Base-by-base conservation (phyloP, 495 filamentous ascomycete genomes). In the Aspergillus cavernicola region DNA sequence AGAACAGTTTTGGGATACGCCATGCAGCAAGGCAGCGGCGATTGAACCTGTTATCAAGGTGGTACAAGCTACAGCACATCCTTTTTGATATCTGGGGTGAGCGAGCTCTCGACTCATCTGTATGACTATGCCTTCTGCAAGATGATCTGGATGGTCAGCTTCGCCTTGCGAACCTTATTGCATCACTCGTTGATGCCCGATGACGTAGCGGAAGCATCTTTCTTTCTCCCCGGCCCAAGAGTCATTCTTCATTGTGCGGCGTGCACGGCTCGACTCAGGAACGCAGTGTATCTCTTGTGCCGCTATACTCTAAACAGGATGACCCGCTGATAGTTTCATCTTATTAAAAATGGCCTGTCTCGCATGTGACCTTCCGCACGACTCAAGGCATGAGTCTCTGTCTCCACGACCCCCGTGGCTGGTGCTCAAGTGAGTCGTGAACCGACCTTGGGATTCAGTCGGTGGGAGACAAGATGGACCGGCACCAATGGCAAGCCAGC, bases 101-200 rank as follows among this genome's bases (percentile, higher is more conserved):
- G 24, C 24, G n/a, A n/a, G n/a, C n/a, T n/a, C 24, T 28, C 4
- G 24, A 4, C 4, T 28, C 24, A 28, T 10, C 13, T 4, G 13
- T 18, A 57, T 46, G 18, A 20, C 33, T 26, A 31, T 12, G 19
- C 10, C 53, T 24, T 18, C 23, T 41, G 32, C 22, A 51, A 45
- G 31, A 45, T 6, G 37, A 44, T 29, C 16, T 28, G 9, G 19
- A 44, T 47, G 36, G 42, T 29, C 29, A 38, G 53, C 18, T 52
- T 39, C 18, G 46, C 47, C 53, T 52, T 43, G 35, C 28, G 32
- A 58, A 44, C 50, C 24, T 54, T 56, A 45, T 57, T 33, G 38
- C 37, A 49, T 53, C 28, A 28, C 20, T 43, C 23, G 46, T 63
- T 59, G 53, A 46, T 63, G 60, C 60, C 60, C 56, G 57, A 63